A percentile compares a stretch with the other conserved stretches of the same genome.
Conservation (phyloP, 1,139 yeast species). For the Candida gigantensis region DNA sequence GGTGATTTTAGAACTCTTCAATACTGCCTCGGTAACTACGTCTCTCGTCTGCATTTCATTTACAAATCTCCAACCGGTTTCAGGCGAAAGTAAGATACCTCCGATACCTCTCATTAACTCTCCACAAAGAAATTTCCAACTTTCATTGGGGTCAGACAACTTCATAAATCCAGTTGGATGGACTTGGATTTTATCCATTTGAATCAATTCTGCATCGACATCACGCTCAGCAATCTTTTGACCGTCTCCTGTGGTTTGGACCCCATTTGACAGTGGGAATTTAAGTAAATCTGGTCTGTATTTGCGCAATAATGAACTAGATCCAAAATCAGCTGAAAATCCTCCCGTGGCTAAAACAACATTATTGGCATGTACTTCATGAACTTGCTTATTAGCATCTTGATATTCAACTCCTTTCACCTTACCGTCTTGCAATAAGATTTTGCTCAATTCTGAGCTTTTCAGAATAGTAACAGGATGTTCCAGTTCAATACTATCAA, state of each 20-base stretch:
- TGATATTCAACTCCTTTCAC: constrained; percentile 27
- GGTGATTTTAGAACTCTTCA: constrained; percentile 22
- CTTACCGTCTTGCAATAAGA: constrained; percentile 16
- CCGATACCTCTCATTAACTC: constrained; percentile 41
- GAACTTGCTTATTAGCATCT: constrained; percentile 8
- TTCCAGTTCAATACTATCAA: constrained; percentile 17
- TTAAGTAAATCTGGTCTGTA: constrained; percentile 34
- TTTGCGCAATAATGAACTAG: constrained; percentile 24
- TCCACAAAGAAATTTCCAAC: constrained; percentile 39
- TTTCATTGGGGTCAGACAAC: constrained; percentile 17
- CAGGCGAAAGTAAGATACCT: constrained; percentile 35
- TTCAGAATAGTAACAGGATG: constrained; percentile 22
- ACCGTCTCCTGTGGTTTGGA: constrained; percentile 40
- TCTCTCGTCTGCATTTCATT: constrained; percentile 40
- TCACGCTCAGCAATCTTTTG: constrained; percentile 35
- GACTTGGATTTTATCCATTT: constrained; percentile 40
- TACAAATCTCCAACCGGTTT: constrained; percentile 33
- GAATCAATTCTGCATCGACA: constrained; percentile 31
- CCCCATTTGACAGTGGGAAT: constrained; percentile 39
- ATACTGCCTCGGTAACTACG: constrained; percentile 28
- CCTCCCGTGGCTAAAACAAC: constrained; percentile 44
- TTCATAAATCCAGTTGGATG: constrained; percentile 44
- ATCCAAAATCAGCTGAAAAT: constrained; percentile 31
- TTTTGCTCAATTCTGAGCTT: constrained; percentile 21
- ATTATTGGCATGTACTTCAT: constrained; percentile 16